phyloP scores from a whole-genome alignment of 495 filamentous ascomycete species.

The Chaetomium tenue region DNA sequence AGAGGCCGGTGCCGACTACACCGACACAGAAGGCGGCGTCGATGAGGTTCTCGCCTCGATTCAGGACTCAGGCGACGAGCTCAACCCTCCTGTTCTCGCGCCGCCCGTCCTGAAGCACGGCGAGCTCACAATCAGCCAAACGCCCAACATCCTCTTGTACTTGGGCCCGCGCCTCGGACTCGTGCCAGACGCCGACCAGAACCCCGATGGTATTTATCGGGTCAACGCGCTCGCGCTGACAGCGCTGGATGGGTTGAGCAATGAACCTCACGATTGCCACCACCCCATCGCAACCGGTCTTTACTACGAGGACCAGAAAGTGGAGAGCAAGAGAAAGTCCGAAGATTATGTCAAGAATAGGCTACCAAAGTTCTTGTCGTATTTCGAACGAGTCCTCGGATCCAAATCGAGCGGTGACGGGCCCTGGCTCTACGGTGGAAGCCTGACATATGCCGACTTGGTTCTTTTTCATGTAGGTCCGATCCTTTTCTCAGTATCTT shows the following conservation, averaged over 20 bases:
- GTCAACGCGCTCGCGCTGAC: constrained; percentile 60
- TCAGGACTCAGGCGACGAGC: constrained; percentile 37
- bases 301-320: constrained; percentile 70
- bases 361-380: constrained; percentile 63
- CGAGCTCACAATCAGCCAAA: constrained; percentile 60
- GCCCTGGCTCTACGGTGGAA: constrained; percentile 57
- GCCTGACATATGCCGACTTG: constrained; percentile 64
- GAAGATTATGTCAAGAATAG: constrained; percentile 55
- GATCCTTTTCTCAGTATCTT: not conserved
- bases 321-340: constrained; percentile 51
- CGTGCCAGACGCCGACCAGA: constrained; percentile 40
- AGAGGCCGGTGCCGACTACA: constrained; percentile 58
- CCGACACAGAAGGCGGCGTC: constrained; percentile 51
- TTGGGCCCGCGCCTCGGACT: constrained; percentile 56
- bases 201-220: constrained; percentile 49
- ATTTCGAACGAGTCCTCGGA: constrained; percentile 60
- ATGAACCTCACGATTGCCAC: constrained; percentile 67
- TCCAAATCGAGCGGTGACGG: constrained; percentile 54
- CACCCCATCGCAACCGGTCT: constrained; percentile 56
- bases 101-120: constrained; percentile 60
- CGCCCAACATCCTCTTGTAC: constrained; percentile 63
- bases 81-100: constrained; percentile 60
- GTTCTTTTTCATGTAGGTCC: constrained; percentile 61
- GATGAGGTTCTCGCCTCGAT: constrained; percentile 40
- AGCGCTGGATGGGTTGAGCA: constrained; percentile 61